phyloP scores from a whole-genome alignment of 176 grass and related monocot genomes.

The Zea mays region DNA sequence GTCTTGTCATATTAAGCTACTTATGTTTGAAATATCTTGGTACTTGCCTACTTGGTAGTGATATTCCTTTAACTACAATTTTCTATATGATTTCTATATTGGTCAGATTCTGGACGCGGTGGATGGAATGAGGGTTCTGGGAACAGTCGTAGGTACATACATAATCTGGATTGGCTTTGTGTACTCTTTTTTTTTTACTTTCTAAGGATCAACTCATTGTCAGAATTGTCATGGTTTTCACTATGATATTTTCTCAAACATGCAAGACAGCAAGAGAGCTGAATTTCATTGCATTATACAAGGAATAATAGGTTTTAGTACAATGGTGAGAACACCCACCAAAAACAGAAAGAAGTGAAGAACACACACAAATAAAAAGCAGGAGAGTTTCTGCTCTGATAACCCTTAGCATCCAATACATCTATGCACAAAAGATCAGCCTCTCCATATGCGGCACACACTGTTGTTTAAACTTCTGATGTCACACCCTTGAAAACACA shows the following conservation, averaged over 20 bases:
- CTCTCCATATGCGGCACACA: no score
- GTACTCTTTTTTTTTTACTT: conserved; percentile 6
- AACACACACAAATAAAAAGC: background rate
- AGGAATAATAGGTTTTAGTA: background rate
- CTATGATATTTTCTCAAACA: background rate
- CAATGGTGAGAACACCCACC: background rate
- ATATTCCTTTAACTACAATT: conserved; percentile 8
- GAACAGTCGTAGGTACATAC: conserved; percentile 42
- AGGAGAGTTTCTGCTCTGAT: no score
- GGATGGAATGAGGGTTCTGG: conserved; percentile 45
- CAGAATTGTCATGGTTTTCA: conserved; percentile 14
- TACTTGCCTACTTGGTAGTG: background rate
- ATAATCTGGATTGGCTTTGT: conserved; percentile 13
- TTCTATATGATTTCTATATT: conserved; percentile 33
- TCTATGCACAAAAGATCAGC: no score
- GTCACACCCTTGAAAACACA: no score
- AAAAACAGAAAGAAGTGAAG: background rate
- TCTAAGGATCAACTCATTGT: background rate
- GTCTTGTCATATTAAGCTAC: background rate
- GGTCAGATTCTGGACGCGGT: conserved; percentile 46
- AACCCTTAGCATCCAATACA: no score
- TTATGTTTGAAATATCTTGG: background rate
- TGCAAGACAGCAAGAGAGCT: background rate
- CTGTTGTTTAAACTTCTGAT: no score
- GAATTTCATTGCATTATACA: background rate